Percentiles rank a stretch among this genome's conserved stretches.
Evolutionary conservation across 2,329 filamentous ascomycete species (phyloP).

Genomic region (Apiospora malaysiana): DNA sequence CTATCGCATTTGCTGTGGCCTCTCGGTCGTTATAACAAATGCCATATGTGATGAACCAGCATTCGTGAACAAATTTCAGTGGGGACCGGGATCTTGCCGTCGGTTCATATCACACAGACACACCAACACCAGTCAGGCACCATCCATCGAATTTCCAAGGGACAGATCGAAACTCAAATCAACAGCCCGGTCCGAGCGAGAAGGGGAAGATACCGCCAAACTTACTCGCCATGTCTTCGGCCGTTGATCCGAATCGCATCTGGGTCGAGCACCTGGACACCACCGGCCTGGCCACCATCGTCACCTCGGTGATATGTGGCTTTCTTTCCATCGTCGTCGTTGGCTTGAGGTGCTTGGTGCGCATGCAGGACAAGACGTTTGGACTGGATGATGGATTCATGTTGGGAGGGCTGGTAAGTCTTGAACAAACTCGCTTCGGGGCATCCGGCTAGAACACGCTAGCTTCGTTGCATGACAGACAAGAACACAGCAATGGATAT

Average conservation of each 20-base stretch:
- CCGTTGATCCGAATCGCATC: conserved; percentile 23
- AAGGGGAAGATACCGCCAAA: not conserved
- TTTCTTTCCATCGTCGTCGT: conserved; percentile 26
- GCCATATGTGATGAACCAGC: not conserved
- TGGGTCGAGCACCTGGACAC: conserved; percentile 23
- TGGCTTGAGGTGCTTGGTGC: conserved; percentile 21
- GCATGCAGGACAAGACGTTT: conserved; percentile 22
- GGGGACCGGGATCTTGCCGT: not conserved
- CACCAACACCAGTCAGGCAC: not conserved
- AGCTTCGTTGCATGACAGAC: not conserved
- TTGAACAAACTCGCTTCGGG: not conserved
- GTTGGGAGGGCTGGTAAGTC: conserved; percentile 26
- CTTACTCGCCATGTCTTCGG: not conserved
- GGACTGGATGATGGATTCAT: conserved; percentile 28
- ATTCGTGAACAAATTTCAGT: not conserved
- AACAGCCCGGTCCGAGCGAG: not conserved
- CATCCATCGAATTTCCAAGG: not conserved
- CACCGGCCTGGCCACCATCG: conserved; percentile 23
- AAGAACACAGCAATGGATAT: not conserved
- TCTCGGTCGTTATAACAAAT: not conserved
- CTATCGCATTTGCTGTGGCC: not conserved
- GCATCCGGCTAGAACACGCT: not conserved
- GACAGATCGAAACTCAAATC: not conserved
- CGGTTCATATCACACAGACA: not conserved
- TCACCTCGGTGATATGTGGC: conserved; percentile 24